These are phyloP conservation scores for Puya raimondii DNA, from an alignment of 176 grass and related monocot species.

Conservation along the genomic window DNA sequence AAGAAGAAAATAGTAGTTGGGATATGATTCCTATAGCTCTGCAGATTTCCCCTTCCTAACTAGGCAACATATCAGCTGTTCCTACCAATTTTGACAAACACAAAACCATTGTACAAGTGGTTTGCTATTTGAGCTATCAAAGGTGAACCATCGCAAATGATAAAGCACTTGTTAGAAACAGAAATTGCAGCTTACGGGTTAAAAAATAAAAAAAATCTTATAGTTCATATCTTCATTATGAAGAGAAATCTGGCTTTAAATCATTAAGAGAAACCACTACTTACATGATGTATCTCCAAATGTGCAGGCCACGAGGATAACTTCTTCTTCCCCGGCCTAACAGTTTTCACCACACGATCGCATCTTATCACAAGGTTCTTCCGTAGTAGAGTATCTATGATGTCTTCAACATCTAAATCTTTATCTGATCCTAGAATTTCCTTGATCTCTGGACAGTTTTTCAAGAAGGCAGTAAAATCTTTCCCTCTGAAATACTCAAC, in stretches of 20 bases:
- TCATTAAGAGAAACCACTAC: constrained; percentile 7
- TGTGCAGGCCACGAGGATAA: constrained; percentile 97
- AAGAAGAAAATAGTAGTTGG: no score
- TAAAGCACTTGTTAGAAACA: not conserved
- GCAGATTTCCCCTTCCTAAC: no score
- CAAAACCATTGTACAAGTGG: no score
- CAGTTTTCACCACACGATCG: constrained; percentile 84
- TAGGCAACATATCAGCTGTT: no score
- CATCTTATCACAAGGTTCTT: constrained; percentile 86
- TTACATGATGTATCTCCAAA: constrained; percentile 85
- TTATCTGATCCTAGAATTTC: constrained; percentile 76
- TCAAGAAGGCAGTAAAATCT: constrained; percentile 77
- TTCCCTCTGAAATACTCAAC: constrained; percentile 98
- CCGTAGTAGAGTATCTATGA: constrained; percentile 61
- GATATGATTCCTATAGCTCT: no score
- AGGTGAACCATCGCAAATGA: not conserved
- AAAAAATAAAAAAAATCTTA: not conserved
- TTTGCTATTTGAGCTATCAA: no score
- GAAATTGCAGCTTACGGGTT: not conserved
- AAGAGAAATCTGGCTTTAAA: not conserved
- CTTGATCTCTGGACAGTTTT: constrained; percentile 75
- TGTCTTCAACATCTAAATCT: constrained; percentile 77
- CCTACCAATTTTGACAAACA: no score
- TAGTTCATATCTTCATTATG: not conserved
- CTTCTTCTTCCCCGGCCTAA: constrained; percentile 96